Evolutionary conservation across 306 rosid genomes (phyloP), one percentile per base, ranked within the genome.

Genomic region (Corylus americana): DNA sequence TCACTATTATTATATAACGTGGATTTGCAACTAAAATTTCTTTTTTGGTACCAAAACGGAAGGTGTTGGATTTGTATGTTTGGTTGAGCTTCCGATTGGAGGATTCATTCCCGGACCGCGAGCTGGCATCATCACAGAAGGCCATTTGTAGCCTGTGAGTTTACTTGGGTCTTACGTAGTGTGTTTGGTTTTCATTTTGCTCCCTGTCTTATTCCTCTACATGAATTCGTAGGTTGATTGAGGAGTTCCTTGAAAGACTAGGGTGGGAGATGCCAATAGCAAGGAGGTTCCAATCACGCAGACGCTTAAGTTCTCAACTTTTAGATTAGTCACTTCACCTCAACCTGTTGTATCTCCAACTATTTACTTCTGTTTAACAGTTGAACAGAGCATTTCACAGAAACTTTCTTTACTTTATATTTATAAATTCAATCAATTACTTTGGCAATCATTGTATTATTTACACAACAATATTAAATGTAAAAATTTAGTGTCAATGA

Each of bases 1-100:
- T 31, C 42, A 73, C 16, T 25, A 87, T 68, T 25, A 87, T 68
- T 54, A 61, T 48, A 12, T 55, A 18, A 25, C 74, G 76, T 7
- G 49, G 55, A 49, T 75, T 51, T 76, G 67, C 76, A 74, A 45
- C 69, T 51, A 35, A 53, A 16, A 2, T 67, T 45, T 55, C 63
- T 73, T 83, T 64, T 2, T 75, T 77, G 85, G 77, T 85, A 79
- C 25, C 70, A 62, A 79, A 86, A 80, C 72, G 87, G 83, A 84
- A 93, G 99, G 98, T 95, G 50, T 81, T 95, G 92, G 99, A 95
- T 79, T 92, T 95, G 68, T 95, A 95, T 54, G 90, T 93, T 73
- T 95, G 98, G 99, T 86, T 95, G 94, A 95, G 99, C 86, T 93
- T 81, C 74, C 94, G 93, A 47, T 77, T 89, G 85, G 98, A 93